Base-by-base conservation (phyloP, 176 grass and related monocot species). In the Secale cereale region DNA sequence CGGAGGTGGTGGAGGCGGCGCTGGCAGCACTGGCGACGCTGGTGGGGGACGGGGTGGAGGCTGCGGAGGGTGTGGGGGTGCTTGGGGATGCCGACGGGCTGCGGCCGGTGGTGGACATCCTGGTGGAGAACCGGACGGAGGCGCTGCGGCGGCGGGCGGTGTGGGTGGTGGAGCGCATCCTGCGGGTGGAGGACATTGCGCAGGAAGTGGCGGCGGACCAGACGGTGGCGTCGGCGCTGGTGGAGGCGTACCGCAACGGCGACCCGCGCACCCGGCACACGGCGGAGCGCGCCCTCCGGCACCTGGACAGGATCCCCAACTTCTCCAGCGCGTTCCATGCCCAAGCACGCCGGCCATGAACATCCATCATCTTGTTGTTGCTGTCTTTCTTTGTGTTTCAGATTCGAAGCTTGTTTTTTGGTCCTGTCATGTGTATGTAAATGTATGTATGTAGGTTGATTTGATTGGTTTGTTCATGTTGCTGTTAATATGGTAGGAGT, bases 121-220 rank as follows among this genome's bases (percentile, higher is more conserved):
- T 97, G 78, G 60, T 94, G 17, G 88, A 92, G 74, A 92, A 83
- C 77, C 69, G 88, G 46, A 83, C 86, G 39, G 91, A 86, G 78
- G 87, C 65, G 23, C 79, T 94, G 60, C 88, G 39, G 32, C 59
- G 83, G 27, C 82, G 91, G 17, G 88, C 95, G 10, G 90, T 97
- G 70, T 97, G 95, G 95, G 79, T 85, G 7, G 84, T 97, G 13
- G 95, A 97, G 88, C 92, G 95, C 45, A 90, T 97, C 79, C 81
- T 94, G 27, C 88, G 92, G 33, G 85, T 91, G 10, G 87, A 94
- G 59, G 95, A 97, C 63, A 94, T 97, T 54, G 90, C 95, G 3
- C 79, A 11, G 73, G 88, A 92, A 45, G 85, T 94, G 50, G 88
- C 92, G 1, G 77, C 28, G 0, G 90, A 97, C 81, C 95, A 89